A percentile compares a stretch with the other conserved stretches of the same genome.
Conservation (phyloP, 2,329 filamentous ascomycete genomes). For the Fusarium heterosporum region DNA sequence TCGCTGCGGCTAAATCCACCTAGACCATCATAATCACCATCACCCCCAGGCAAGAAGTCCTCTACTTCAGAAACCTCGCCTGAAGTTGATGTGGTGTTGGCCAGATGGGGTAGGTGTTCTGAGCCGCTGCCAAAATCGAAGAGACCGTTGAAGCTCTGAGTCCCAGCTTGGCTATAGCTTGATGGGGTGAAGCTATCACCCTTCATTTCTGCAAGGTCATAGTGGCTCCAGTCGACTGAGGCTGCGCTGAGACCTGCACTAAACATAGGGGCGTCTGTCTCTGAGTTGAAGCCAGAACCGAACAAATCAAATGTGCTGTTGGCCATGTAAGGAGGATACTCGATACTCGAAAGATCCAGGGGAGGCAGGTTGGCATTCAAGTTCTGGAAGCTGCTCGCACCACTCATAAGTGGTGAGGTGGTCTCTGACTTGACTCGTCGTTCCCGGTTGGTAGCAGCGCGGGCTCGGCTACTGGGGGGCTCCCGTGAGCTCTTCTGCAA, state of each 20-base stretch:
- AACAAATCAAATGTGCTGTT: constrained; percentile 65
- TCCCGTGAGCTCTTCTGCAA: constrained; percentile 55
- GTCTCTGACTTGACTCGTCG: constrained; percentile 71
- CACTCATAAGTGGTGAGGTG: constrained; percentile 67
- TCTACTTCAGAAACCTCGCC: constrained; percentile 76
- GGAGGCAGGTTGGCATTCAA: constrained; percentile 66
- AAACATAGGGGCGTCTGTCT: constrained; percentile 68
- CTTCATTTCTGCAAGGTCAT: constrained; percentile 60
- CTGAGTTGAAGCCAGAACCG: constrained; percentile 59
- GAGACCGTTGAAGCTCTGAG: constrained; percentile 62
- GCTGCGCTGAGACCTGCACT: constrained; percentile 70
- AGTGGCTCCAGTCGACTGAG: constrained; percentile 60
- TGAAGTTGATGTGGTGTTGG: constrained; percentile 70
- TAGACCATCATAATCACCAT: constrained; percentile 62
- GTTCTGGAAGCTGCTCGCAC: constrained; percentile 62
- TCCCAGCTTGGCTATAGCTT: constrained; percentile 65
- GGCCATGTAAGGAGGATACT: constrained; percentile 62
- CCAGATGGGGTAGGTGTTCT: constrained; percentile 66
- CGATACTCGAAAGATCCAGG: constrained; percentile 68
- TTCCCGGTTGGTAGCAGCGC: constrained; percentile 56
- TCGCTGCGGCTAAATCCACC: constrained; percentile 54
- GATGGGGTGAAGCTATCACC: constrained; percentile 63
- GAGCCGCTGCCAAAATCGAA: constrained; percentile 65
- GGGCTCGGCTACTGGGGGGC: constrained; percentile 52
- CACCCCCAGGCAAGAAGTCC: constrained; percentile 63